Conservation (phyloP, 129 eudicot species). For the Centella asiatica region DNA sequence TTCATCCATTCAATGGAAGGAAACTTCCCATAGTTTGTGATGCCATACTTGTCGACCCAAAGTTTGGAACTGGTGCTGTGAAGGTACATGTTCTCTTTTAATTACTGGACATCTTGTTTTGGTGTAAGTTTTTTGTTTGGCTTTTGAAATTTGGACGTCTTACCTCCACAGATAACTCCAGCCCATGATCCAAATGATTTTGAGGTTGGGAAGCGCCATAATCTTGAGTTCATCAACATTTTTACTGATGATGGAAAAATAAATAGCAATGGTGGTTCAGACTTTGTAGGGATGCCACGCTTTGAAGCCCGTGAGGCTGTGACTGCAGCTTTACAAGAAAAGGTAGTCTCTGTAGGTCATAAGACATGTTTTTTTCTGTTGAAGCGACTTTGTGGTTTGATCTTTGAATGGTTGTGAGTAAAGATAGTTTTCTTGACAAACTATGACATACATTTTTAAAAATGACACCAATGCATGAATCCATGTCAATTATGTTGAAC, state of each 20-base stretch:
- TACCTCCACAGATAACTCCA: slow-evolving; percentile 65
- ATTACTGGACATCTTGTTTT: neutral
- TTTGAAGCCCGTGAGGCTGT: slow-evolving; percentile 86
- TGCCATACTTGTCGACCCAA: slow-evolving; percentile 77
- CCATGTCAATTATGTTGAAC: neutral
- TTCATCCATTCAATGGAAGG: slow-evolving; percentile 84
- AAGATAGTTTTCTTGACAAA: neutral
- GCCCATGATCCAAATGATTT: slow-evolving; percentile 99
- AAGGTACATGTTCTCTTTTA: slow-evolving; percentile 37
- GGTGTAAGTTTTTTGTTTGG: neutral
- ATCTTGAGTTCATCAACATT: slow-evolving; percentile 72
- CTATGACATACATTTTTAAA: too few relatives aligned
- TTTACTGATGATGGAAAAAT: slow-evolving; percentile 94
- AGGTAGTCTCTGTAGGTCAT: slow-evolving; percentile 30
- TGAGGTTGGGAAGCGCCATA: slow-evolving; percentile 90
- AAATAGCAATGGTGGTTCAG: slow-evolving; percentile 77
- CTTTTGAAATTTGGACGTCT: neutral
- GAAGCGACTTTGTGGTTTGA: neutral
- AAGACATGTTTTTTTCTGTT: neutral
- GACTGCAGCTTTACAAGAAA: slow-evolving; percentile 61
- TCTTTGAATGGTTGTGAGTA: neutral
- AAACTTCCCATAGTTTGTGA: slow-evolving; percentile 84
- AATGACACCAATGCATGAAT: neutral
- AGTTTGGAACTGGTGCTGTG: slow-evolving; percentile 93
- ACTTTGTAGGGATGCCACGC: slow-evolving; percentile 78